Conservation (phyloP, 2,329 filamentous ascomycete genomes). For the Aspergillus arachidicola region DNA sequence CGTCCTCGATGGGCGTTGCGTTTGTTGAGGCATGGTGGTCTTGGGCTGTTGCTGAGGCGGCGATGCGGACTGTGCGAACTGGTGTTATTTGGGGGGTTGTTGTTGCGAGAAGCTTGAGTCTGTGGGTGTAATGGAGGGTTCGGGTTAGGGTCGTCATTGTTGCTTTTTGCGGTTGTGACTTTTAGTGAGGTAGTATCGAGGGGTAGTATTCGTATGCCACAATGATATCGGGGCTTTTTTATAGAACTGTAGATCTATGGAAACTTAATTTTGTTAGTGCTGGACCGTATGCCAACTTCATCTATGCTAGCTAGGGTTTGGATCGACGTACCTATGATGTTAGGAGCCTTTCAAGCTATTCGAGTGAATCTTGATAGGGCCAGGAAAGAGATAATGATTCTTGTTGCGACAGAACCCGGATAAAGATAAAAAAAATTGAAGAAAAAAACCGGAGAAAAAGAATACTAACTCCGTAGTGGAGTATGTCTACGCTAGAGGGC, state of each 20-base stretch:
- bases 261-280: neutral
- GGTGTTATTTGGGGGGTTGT: constrained; percentile 8
- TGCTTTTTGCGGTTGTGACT: neutral
- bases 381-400: neutral
- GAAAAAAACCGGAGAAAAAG: constrained; percentile 5
- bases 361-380: neutral
- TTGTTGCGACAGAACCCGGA: neutral
- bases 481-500: neutral
- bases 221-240: neutral
- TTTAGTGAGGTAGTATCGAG: neutral
- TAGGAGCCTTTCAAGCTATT: neutral
- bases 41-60: constrained; percentile 11
- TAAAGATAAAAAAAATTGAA: constrained; percentile 4
- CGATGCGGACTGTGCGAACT: constrained; percentile 3
- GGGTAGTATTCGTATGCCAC: neutral
- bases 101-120: neutral
- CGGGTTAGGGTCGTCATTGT: constrained; percentile 14
- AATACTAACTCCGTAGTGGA: constrained; percentile 1
- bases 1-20: neutral
- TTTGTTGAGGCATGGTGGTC: constrained; percentile 9
- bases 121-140: constrained; percentile 11
- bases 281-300: neutral
- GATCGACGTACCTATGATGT: neutral
- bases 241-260: neutral
- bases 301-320: neutral